phyloP scores from a whole-genome alignment of 2,329 filamentous ascomycete species.

The Fonsecaea pedrosoi region DNA sequence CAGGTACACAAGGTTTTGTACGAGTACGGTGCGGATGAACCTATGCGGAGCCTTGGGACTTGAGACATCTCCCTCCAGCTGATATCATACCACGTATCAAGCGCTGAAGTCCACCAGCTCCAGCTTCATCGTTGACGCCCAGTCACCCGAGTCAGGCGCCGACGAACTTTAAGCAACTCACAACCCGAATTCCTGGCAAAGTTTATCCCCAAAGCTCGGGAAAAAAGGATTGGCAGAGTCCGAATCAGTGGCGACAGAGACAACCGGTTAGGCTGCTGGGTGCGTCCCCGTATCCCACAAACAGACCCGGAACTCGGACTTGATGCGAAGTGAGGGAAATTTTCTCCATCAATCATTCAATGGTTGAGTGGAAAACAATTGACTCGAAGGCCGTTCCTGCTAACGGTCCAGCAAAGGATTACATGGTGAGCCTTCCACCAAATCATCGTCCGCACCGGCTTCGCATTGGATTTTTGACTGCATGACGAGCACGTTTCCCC shows the following conservation, averaged over 20 bases:
- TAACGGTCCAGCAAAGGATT: neutral
- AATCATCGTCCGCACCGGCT: neutral
- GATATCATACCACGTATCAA: neutral
- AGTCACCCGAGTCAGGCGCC: neutral
- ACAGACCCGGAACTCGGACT: neutral
- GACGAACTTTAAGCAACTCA: neutral
- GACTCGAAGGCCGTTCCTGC: neutral
- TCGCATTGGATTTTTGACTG: neutral
- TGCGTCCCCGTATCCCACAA: neutral
- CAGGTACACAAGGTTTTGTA: too few species aligned
- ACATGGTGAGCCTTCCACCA: neutral
- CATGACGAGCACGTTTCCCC: neutral
- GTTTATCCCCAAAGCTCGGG: slow-evolving; percentile 1
- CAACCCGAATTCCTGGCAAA: neutral
- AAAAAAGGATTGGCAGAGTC: neutral
- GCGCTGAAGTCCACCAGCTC: neutral
- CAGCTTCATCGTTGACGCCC: neutral
- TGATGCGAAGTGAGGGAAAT: neutral
- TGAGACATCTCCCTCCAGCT: neutral
- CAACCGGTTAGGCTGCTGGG: neutral
- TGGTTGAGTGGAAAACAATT: neutral
- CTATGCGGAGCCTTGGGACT: neutral
- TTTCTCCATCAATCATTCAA: slow-evolving; percentile 1
- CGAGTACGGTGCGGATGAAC: neutral
- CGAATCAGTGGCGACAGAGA: neutral